A percentile compares a stretch with the other conserved stretches of the same genome.
Conservation (phyloP, 2,329 filamentous ascomycete species). For the Penicillium sp. region DNA sequence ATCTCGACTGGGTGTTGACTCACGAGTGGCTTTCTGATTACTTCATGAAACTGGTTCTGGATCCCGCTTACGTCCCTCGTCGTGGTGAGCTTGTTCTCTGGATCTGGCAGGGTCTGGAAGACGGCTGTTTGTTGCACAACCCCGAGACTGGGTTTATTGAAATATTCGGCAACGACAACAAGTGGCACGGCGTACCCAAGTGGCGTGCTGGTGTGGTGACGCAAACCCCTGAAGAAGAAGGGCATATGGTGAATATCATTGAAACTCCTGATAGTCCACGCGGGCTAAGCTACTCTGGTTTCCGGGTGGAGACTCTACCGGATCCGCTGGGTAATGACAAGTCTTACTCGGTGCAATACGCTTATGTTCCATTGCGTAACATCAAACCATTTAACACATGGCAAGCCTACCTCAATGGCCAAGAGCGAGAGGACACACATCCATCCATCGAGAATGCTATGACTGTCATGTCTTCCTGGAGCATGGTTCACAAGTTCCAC, state of each 20-base stretch:
- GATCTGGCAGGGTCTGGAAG: constrained; percentile 29
- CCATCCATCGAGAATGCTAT: constrained; percentile 56
- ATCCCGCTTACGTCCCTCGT: constrained; percentile 54
- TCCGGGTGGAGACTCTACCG: constrained; percentile 57
- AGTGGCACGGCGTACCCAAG: constrained; percentile 39
- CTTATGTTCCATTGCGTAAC: constrained; percentile 54
- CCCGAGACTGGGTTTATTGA: constrained; percentile 27
- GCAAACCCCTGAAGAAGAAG: constrained; percentile 48
- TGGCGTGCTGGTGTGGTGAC: constrained; percentile 60
- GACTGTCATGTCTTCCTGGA: constrained; percentile 53
- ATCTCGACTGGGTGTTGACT: constrained; percentile 58
- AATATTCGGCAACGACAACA: constrained; percentile 35
- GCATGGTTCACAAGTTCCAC: constrained; percentile 51
- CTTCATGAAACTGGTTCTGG: constrained; percentile 43
- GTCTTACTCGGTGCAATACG: constrained; percentile 52
- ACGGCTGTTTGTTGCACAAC: constrained; percentile 41
- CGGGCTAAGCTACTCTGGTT: constrained; percentile 53
- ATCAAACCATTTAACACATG: constrained; percentile 57
- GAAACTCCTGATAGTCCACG: constrained; percentile 29
- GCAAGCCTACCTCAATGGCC: constrained; percentile 48
- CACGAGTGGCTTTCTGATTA: constrained; percentile 42
- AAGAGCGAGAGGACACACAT: constrained; percentile 47
- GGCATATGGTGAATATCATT: constrained; percentile 48
- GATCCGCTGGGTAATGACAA: constrained; percentile 53
- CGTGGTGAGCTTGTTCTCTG: constrained; percentile 59